phyloP scores from a whole-genome alignment of 345 rosid genomes.

The Pugionium dolabratum region DNA sequence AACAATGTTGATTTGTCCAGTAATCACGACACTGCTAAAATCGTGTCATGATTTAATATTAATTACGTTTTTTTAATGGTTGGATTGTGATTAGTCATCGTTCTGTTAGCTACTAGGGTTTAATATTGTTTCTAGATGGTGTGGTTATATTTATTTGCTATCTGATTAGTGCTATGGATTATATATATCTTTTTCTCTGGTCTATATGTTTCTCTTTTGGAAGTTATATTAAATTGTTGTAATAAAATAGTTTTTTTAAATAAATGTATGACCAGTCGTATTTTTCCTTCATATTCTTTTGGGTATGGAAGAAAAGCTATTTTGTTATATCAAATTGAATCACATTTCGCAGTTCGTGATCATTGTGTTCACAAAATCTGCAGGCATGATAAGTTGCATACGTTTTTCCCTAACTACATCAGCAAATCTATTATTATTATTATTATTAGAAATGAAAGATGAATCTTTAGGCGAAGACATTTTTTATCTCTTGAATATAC shows the following conservation, averaged over 20 bases:
- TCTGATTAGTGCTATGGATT: slow-evolving; percentile 20
- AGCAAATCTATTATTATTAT: background rate
- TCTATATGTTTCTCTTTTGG: slow-evolving; percentile 3
- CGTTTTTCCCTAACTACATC: background rate
- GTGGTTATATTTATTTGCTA: slow-evolving; percentile 26
- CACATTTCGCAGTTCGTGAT: slow-evolving; percentile 27
- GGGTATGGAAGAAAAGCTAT: slow-evolving; percentile 36
- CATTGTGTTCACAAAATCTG: slow-evolving; percentile 29
- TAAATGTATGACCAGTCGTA: slow-evolving; percentile 23
- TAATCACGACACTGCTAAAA: slow-evolving; percentile 35
- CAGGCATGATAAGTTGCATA: slow-evolving; percentile 16
- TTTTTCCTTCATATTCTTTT: slow-evolving; percentile 16
- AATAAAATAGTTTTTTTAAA: background rate
- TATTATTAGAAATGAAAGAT: background rate
- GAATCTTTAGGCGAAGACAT: background rate
- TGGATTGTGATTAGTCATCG: slow-evolving; percentile 21
- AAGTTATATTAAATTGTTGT: slow-evolving; percentile 14
- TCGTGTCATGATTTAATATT: slow-evolving; percentile 17
- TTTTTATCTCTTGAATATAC: background rate
- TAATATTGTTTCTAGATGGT: slow-evolving; percentile 9
- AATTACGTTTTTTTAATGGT: slow-evolving; percentile 21
- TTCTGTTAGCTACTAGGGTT: slow-evolving; percentile 23
- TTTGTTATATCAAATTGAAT: slow-evolving; percentile 34
- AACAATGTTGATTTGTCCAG: slow-evolving; percentile 33
- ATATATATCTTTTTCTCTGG: slow-evolving; percentile 8